phyloP scores from a whole-genome alignment of 2,329 filamentous ascomycete genomes.

The Cercospora sp. region DNA sequence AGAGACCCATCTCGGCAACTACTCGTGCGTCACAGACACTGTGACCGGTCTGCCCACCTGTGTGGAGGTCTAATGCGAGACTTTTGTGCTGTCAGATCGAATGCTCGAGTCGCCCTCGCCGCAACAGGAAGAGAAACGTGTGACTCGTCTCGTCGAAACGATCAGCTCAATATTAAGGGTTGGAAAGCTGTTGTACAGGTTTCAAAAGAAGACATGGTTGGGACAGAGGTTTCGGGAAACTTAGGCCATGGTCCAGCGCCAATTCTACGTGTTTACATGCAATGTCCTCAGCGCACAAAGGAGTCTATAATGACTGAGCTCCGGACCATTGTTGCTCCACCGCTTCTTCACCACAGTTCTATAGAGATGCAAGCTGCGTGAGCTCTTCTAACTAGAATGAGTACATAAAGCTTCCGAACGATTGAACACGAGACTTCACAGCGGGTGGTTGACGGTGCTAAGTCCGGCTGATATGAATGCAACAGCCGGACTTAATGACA shows the following conservation, averaged over 20 bases:
- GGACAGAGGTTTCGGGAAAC: neutral
- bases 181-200: neutral
- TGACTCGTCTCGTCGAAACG: neutral
- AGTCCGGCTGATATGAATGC: neutral
- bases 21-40: neutral
- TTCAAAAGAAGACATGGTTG: neutral
- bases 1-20: neutral
- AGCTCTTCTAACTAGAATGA: neutral
- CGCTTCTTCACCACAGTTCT: neutral
- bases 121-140: neutral
- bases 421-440: neutral
- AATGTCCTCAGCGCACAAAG: neutral
- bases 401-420: neutral
- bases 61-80: neutral
- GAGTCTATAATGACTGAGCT: neutral
- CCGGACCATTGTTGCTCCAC: neutral
- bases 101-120: neutral
- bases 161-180: neutral
- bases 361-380: neutral
- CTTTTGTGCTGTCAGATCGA: neutral
- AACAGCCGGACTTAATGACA: neutral
- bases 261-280: neutral
- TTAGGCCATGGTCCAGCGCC: neutral
- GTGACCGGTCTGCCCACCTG: neutral
- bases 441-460: neutral